Evolutionary conservation across 2,329 filamentous ascomycete genomes (phyloP).

Genomic region (Cryphonectria nitschkei): DNA sequence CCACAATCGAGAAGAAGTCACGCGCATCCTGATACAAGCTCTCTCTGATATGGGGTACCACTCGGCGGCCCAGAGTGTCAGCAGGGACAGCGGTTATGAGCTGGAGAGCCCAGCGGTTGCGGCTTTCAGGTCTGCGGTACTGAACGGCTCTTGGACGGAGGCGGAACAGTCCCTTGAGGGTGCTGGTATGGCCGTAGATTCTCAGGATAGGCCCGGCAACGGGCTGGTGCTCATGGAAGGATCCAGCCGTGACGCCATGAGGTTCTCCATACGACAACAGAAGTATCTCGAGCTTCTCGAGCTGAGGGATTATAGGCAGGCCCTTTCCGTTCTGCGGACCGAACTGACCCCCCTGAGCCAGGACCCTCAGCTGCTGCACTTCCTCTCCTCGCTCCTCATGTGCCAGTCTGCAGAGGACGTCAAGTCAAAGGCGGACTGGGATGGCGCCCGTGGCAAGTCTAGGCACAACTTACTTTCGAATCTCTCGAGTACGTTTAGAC

Average conservation of each 20-base stretch:
- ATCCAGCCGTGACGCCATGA: slow-evolving; percentile 78
- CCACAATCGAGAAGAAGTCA: slow-evolving; percentile 91
- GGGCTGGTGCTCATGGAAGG: slow-evolving; percentile 76
- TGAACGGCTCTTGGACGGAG: slow-evolving; percentile 79
- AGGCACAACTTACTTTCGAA: slow-evolving; percentile 76
- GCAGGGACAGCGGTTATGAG: slow-evolving; percentile 81
- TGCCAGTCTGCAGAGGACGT: slow-evolving; percentile 78
- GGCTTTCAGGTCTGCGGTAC: slow-evolving; percentile 79
- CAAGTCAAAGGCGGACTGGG: slow-evolving; percentile 78
- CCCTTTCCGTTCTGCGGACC: slow-evolving; percentile 80
- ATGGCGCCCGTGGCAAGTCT: slow-evolving; percentile 76
- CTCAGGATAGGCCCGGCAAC: slow-evolving; percentile 42
- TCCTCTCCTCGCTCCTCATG: slow-evolving; percentile 89
- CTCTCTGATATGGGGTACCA: slow-evolving; percentile 87
- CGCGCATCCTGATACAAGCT: slow-evolving; percentile 88
- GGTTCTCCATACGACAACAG: slow-evolving; percentile 87
- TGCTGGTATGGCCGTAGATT: slow-evolving; percentile 42
- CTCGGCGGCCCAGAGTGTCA: slow-evolving; percentile 73
- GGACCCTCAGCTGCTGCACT: slow-evolving; percentile 76
- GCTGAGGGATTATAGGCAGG: slow-evolving; percentile 69
- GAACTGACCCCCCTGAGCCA: slow-evolving; percentile 87
- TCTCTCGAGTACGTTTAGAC: slow-evolving; percentile 69
- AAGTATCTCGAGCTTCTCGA: slow-evolving; percentile 94
- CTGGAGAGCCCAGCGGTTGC: slow-evolving; percentile 85
- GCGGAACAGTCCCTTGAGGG: slow-evolving; percentile 82